A percentile compares a stretch with the other conserved stretches of the same genome.
Evolutionary conservation across 192 early-diverging fungal genomes (phyloP).

Genomic region (Paraglomus occultum): DNA sequence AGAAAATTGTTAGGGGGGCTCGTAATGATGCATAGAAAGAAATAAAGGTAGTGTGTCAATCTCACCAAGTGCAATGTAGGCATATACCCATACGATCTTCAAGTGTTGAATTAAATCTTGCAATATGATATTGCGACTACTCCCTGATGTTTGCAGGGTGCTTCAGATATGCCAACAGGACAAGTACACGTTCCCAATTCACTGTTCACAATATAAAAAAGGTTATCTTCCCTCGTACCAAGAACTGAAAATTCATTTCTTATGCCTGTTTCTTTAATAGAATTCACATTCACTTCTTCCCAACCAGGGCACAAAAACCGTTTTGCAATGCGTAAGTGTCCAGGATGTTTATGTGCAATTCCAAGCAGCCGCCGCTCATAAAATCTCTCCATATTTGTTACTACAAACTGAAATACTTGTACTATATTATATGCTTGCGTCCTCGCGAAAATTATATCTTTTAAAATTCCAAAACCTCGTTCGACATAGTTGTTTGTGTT

Average conservation of each 20-base stretch:
- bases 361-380: neutral
- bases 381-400: neutral
- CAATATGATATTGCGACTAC: neutral
- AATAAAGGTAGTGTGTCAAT: too few relatives aligned
- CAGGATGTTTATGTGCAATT: neutral
- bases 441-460: neutral
- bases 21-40: too few relatives aligned
- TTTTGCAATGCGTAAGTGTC: neutral
- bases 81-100: neutral
- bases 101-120: neutral
- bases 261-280: neutral
- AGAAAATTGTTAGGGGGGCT: slow-evolving; percentile 12
- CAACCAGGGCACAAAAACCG: neutral
- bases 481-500: slow-evolving; percentile 8
- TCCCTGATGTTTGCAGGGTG: neutral
- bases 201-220: neutral
- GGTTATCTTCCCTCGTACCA: neutral
- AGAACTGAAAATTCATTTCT: neutral
- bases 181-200: neutral
- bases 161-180: neutral
- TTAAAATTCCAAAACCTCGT: neutral
- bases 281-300: neutral
- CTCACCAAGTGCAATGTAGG: neutral
- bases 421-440: slow-evolving; percentile 3
- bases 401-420: slow-evolving; percentile 9